phyloP scores from a whole-genome alignment of 139 green algal species.

The Chlorokybus atmophyticus region DNA sequence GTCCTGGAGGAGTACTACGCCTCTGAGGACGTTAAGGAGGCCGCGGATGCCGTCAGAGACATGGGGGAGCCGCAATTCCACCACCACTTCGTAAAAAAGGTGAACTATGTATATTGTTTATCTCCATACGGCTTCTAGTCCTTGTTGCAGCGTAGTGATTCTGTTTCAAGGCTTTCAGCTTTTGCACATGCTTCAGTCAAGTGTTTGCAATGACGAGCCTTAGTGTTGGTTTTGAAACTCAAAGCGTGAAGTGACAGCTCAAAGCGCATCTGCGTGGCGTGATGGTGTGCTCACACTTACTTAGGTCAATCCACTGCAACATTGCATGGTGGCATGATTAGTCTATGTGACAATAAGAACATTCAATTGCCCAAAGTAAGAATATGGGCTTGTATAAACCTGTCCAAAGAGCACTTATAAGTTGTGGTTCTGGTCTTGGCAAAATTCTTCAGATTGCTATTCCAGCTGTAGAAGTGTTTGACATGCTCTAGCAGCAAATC shows the following conservation, averaged over 20 bases:
- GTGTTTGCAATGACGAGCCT: background rate
- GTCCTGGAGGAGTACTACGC: constrained; percentile 80
- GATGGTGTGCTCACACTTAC: too few relatives aligned
- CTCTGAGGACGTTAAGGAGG: constrained; percentile 49
- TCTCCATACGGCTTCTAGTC: background rate
- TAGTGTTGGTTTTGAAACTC: background rate
- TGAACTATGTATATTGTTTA: constrained; percentile 32
- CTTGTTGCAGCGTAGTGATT: background rate
- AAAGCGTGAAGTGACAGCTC: background rate
- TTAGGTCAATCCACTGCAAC: too few relatives aligned
- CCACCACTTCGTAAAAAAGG: constrained; percentile 86
- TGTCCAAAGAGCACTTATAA: too few relatives aligned
- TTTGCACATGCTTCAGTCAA: background rate
- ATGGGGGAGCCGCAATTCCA: constrained; percentile 18
- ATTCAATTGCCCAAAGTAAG: too few relatives aligned
- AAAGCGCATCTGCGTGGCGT: background rate
- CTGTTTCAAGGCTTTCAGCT: background rate
- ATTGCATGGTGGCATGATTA: too few relatives aligned
- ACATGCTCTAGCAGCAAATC: background rate
- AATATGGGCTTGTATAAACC: too few relatives aligned
- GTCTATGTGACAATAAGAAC: too few relatives aligned
- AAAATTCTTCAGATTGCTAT: too few relatives aligned
- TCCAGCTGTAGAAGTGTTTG: background rate
- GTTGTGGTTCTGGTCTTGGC: too few relatives aligned
- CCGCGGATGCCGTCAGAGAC: constrained; percentile 31